These are phyloP conservation scores for Berberis thunbergii DNA, from an alignment of 164 flowering plant genomes.

Conservation along the genomic window DNA sequence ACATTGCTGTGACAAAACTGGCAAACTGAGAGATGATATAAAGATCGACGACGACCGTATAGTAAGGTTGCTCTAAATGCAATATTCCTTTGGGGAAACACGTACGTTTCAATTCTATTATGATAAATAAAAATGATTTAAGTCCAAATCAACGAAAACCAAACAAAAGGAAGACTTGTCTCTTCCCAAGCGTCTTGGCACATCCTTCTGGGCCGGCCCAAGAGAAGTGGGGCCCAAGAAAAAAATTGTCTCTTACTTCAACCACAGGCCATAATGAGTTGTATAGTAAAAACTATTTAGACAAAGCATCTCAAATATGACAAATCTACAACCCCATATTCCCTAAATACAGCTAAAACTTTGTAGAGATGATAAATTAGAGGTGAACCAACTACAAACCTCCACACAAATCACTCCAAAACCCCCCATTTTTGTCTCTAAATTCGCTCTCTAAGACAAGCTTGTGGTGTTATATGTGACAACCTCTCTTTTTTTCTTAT, in stretches of 20 bases:
- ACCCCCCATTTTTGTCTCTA: too few species aligned
- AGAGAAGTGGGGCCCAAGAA: slow-evolving; percentile 18
- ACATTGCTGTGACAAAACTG: too few species aligned
- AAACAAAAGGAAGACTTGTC: neutral
- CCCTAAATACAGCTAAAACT: neutral
- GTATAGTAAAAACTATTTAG: neutral
- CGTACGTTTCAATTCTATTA: neutral
- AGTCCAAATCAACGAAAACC: neutral
- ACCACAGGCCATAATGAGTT: neutral
- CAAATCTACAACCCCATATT: neutral
- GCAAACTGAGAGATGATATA: too few species aligned
- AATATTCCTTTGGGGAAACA: too few species aligned
- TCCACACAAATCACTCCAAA: neutral
- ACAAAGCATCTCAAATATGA: neutral
- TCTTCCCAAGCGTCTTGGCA: slow-evolving; percentile 6
- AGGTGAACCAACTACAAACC: neutral
- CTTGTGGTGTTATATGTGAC: too few species aligned
- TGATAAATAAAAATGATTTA: too few species aligned
- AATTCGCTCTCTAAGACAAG: too few species aligned
- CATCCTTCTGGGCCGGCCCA: slow-evolving; percentile 37
- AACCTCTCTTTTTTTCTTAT: too few species aligned
- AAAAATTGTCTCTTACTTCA: slow-evolving; percentile 8
- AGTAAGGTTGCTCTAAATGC: too few species aligned
- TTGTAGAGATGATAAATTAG: neutral
- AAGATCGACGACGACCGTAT: too few species aligned